Base-by-base conservation (phyloP, 805 yeast species). In the Ogataea philodendri region DNA sequence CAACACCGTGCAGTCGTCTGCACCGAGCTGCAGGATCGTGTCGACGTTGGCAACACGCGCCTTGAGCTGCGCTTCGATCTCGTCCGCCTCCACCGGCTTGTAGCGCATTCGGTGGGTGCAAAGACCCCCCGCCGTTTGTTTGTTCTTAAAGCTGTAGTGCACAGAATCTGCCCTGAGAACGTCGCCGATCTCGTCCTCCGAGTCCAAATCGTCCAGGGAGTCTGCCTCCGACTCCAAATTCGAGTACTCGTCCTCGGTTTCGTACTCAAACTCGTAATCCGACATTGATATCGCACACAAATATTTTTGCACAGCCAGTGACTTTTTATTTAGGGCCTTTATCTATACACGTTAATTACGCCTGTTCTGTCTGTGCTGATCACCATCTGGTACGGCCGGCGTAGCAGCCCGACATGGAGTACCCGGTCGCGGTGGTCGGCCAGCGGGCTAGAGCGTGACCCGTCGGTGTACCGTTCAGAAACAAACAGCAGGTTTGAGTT, bases 341-440 rank as follows among this genome's bases (percentile, higher is more conserved):
- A 36, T 48, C 66, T 70, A 54, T 74, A 82, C 3, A 84, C 72
- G 51, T 77, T 76, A 20, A 85, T 64, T 2, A 62, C 65, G 0
- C 95, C 95, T 26, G 75, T 69, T 37, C 86, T 62, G 46, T 84
- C 94, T 3, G 65, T 86, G 3, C 83, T 67, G 3, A 84, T 60
- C 2, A 84, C 54, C 76, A 84, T 70, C 25, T 72, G 75, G 39
- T 69, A 72, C 0, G 86, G 86, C 7, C 57, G 51, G 10, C 61
- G 44, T 10, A 77, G 54, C 11, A 72, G 49, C 0, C 67, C 69
- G 4, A 80, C 59, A 24, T 64, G 80, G 3, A 67, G 66, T 22
- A 82, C 67, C 2, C 62, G 46, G 37, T 80, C 84, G 23, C 65
- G 69, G 40, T 76, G 82, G 34, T 29, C 28, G 7, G 26, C 13